A percentile compares a stretch with the other conserved stretches of the same genome.
These are phyloP conservation scores for Rhazya stricta DNA, from an alignment of 257 asterid genomes.

Conservation along the genomic window DNA sequence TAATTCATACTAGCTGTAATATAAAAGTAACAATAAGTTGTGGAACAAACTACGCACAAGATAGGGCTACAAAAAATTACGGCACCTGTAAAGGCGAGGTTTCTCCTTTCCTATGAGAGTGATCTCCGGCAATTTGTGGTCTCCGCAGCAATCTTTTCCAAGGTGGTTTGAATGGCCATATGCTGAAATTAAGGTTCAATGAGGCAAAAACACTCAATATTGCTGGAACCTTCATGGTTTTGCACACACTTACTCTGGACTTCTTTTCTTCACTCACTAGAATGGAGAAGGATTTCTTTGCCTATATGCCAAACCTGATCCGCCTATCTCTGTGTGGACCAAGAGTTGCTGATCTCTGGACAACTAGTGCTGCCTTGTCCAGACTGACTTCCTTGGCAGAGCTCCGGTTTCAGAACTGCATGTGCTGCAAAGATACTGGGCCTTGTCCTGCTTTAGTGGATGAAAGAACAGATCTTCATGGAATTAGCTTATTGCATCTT, in stretches of 20 bases:
- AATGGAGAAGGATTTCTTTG: slow-evolving; percentile 26
- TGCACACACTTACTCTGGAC: slow-evolving; percentile 33
- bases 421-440: slow-evolving; percentile 25
- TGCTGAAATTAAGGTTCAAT: slow-evolving; percentile 19
- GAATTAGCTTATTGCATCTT: slow-evolving; percentile 13
- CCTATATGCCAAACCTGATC: slow-evolving; percentile 27
- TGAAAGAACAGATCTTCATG: slow-evolving; percentile 17
- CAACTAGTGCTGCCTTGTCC: slow-evolving; percentile 24
- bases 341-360: slow-evolving; percentile 30
- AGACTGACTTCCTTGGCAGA: slow-evolving; percentile 27
- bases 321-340: slow-evolving; percentile 31
- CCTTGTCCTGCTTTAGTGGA: slow-evolving; percentile 23
- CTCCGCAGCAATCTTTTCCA: slow-evolving; percentile 26
- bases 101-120: background rate
- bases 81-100: background rate
- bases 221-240: slow-evolving; percentile 20
- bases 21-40: background rate
- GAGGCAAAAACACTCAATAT: slow-evolving; percentile 20
- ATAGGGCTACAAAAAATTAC: background rate
- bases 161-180: slow-evolving; percentile 22
- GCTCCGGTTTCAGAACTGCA: slow-evolving; percentile 24
- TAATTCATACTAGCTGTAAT: background rate
- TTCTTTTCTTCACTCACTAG: slow-evolving; percentile 28
- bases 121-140: slow-evolving; percentile 10
- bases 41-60: background rate